A percentile compares a stretch with the other conserved stretches of the same genome.
Evolutionary conservation across 352 stramenopile genomes (phyloP).

Genomic region (Phytophthora pseudosyringae): DNA sequence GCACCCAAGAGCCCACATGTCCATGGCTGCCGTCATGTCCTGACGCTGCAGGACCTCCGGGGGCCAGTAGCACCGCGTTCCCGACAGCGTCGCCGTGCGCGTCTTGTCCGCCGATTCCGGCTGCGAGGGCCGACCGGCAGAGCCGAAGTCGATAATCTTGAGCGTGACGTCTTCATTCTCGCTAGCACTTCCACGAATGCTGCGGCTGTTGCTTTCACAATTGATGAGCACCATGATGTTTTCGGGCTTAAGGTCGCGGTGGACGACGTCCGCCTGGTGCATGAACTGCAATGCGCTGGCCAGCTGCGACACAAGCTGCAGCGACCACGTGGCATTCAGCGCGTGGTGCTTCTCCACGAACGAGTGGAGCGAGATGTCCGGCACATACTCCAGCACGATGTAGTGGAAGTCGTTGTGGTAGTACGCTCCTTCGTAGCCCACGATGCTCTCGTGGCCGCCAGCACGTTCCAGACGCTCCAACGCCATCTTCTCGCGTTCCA

Average conservation of each 20-base stretch:
- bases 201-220: constrained; percentile 4
- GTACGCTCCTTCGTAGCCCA: constrained; percentile 71
- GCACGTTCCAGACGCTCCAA: constrained; percentile 54
- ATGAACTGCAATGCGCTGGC: constrained; percentile 78
- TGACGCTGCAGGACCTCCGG: constrained; percentile 70
- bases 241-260: constrained; percentile 91
- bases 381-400: constrained; percentile 80
- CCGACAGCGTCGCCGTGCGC: constrained; percentile 53
- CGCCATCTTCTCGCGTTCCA: constrained; percentile 66
- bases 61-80: constrained; percentile 87
- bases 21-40: constrained; percentile 76
- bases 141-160: constrained; percentile 92
- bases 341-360: constrained; percentile 63
- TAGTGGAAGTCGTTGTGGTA: constrained; percentile 84
- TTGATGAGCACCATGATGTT: constrained; percentile 78
- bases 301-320: constrained; percentile 68
- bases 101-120: constrained; percentile 23
- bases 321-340: constrained; percentile 49
- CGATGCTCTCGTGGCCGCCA: constrained; percentile 70
- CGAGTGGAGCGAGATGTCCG: constrained; percentile 71
- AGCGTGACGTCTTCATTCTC: constrained; percentile 48
- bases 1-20: constrained; percentile 90
- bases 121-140: constrained; percentile 45
- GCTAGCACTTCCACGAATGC: constrained; percentile 1
- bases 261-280: constrained; percentile 63